A percentile compares a stretch with the other conserved stretches of the same genome.
These are phyloP conservation scores for Chiua virens DNA, from an alignment of 768 basidiomycete species.

Conservation along the genomic window DNA sequence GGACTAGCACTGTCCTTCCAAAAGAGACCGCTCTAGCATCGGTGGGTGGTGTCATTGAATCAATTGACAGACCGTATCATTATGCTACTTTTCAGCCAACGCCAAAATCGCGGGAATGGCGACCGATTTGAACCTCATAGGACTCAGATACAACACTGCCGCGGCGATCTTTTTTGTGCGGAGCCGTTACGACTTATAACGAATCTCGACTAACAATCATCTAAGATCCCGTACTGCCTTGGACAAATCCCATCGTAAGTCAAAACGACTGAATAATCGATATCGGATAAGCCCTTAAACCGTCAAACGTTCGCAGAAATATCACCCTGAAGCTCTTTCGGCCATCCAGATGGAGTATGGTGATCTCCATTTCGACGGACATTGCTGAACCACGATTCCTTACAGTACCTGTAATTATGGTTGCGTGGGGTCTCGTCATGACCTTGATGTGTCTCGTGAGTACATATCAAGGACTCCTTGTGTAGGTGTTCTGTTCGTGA, in stretches of 20 bases:
- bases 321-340: conserved; percentile 26
- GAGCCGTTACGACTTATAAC: not conserved
- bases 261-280: not conserved
- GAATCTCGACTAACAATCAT: not conserved
- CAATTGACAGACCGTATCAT: not conserved
- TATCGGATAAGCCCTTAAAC: too few species aligned
- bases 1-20: not conserved
- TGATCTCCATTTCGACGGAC: not conserved
- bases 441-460: conserved; percentile 32
- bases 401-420: conserved; percentile 33
- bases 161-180: conserved; percentile 35
- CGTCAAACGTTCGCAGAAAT: conserved; percentile 16
- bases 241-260: conserved; percentile 34
- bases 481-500: conserved; percentile 16
- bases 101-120: conserved; percentile 44
- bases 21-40: conserved; percentile 42
- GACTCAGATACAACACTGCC: conserved; percentile 31
- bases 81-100: conserved; percentile 25
- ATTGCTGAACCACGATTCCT: not conserved
- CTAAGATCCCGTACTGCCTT: conserved; percentile 32
- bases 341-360: conserved; percentile 28
- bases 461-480: conserved; percentile 19
- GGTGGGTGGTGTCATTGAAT: conserved; percentile 25
- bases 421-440: conserved; percentile 32
- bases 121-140: conserved; percentile 28